These are phyloP conservation scores for Didymosphaeria variabile DNA, from an alignment of 2,329 filamentous ascomycete species.

Conservation along the genomic window DNA sequence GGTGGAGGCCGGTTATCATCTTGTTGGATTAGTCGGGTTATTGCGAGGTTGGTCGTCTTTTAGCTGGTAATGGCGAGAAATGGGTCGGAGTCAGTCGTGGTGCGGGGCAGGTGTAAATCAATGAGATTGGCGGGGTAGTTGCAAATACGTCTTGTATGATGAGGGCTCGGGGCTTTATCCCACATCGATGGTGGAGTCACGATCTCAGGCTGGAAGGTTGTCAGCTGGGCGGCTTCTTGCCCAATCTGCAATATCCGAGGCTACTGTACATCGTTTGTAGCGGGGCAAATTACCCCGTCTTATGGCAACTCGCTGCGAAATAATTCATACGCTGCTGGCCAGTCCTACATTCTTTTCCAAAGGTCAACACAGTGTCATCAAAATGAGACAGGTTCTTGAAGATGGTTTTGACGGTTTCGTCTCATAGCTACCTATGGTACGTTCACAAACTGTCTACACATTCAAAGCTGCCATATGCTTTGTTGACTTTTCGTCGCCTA, in stretches of 20 bases:
- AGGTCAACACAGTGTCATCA: background rate
- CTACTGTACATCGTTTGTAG: background rate
- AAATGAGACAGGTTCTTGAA: background rate
- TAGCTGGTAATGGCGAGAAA: background rate
- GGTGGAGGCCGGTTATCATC: conserved; percentile 9
- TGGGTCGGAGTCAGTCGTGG: background rate
- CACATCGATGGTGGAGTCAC: background rate
- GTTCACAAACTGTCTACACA: background rate
- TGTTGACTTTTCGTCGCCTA: background rate
- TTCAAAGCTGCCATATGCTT: background rate
- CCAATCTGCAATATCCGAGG: conserved; percentile 3
- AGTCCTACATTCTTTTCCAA: too few species aligned
- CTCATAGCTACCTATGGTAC: background rate
- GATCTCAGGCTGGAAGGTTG: background rate
- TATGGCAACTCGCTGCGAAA: too few species aligned
- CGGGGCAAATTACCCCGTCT: background rate
- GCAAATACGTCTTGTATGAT: background rate
- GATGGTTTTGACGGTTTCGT: background rate
- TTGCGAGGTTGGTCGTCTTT: background rate
- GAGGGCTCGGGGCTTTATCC: background rate
- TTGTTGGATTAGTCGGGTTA: background rate
- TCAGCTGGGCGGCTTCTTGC: background rate
- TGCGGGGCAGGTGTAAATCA: background rate
- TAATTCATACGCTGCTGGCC: too few species aligned
- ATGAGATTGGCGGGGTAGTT: conserved; percentile 1